Conservation (phyloP, 2,329 filamentous ascomycete species). For the Verticillium dahliae region DNA sequence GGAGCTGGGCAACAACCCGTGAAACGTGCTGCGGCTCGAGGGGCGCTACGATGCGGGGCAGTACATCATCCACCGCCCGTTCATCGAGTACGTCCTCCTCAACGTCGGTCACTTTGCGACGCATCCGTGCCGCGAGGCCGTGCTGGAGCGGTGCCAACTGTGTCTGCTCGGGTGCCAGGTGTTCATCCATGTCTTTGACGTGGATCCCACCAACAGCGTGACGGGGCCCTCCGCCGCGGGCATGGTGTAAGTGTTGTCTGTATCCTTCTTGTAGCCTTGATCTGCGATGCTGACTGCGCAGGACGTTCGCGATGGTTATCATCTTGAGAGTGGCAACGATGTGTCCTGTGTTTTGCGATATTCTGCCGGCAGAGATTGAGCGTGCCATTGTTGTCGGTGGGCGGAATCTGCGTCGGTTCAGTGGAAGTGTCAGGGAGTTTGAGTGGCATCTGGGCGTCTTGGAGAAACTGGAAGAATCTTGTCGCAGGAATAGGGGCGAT, state of each 20-base stretch:
- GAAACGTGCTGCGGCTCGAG: conserved; percentile 20
- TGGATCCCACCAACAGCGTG: conserved; percentile 16
- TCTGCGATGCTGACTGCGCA: not conserved
- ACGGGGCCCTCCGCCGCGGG: conserved; percentile 20
- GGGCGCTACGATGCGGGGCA: conserved; percentile 21
- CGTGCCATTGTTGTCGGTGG: conserved; percentile 11
- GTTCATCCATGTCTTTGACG: conserved; percentile 20
- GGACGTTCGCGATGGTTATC: conserved; percentile 19
- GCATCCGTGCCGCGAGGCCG: conserved; percentile 14
- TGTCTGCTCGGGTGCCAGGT: conserved; percentile 19
- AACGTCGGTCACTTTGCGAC: conserved; percentile 16
- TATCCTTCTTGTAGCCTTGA: not conserved
- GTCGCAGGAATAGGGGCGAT: not conserved
- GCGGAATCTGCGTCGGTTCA: conserved; percentile 14
- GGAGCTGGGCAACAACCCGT: conserved; percentile 18
- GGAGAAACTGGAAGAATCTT: conserved; percentile 10
- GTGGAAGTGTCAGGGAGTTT: conserved; percentile 14
- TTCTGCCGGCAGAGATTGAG: conserved; percentile 13
- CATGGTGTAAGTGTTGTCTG: conserved; percentile 20
- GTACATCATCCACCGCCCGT: conserved; percentile 22
- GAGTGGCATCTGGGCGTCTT: conserved; percentile 14
- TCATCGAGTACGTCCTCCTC: conserved; percentile 20
- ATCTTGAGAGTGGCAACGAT: conserved; percentile 15
- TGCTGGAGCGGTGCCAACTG: conserved; percentile 14
- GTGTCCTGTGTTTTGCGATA: conserved; percentile 7